Evolutionary conservation across 192 early-diverging fungal genomes (phyloP), one percentile per base, ranked within the genome.

Genomic region (Chytriomyces hyalinus): DNA sequence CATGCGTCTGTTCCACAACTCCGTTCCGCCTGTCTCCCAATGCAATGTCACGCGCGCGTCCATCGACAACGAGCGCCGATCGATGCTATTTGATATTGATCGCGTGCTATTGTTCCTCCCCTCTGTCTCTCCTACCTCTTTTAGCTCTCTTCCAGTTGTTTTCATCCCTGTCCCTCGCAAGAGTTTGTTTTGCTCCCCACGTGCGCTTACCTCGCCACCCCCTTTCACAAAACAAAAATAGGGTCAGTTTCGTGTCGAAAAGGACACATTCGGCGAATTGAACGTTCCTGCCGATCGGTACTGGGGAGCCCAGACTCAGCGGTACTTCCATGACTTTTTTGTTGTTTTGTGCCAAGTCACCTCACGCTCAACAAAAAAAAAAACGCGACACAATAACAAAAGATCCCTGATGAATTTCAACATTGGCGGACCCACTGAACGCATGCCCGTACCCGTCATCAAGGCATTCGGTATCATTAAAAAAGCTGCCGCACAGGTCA

Each of bases 221-320:
- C 53, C 20, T 3, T 2, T 13, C 13, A 0, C 53, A 13, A n/a
- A n/a, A n/a, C 4, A 49, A 24, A 57, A 57, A 28, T 43, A 53
- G 50, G 76, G 76, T 22, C 49, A 77, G 61, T 67, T 77, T 72
- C 78, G 86, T 26, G 77, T 78, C 43, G 86, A 87, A 67, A 76
- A 76, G n/a, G 86, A 99, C 83, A 95, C 96, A 61, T 95, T 99
- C 85, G 97, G 97, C 62, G 92, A 94, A 80, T 87, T 99, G 63
- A 87, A 97, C 77, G 97, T 99, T 15, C 97, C 97, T 24, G 87
- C 94, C 22, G 94, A 98, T 85, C 90, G 90, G 82, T 98, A 97
- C 90, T 99, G 95, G 92, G 97, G 96, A 67, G 94, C 94, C 62
- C 97, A 99, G 86, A 98, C 97, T 47, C 94, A 96, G 80, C 90